Conservation (phyloP, 2,329 filamentous ascomycete genomes). For the Pyricularia pennisetigena region DNA sequence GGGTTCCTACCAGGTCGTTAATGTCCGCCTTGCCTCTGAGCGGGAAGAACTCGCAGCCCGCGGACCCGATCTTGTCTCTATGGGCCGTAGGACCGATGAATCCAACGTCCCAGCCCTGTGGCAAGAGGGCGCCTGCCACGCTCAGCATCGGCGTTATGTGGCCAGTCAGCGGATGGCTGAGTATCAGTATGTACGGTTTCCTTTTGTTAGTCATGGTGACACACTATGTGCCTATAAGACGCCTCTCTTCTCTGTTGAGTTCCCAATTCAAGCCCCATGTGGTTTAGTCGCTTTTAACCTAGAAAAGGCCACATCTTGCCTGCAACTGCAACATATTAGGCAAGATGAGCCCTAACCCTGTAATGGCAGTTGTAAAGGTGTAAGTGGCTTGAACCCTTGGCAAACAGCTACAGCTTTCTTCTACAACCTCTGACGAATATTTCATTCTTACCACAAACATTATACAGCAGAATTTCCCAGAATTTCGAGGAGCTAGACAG, state of each 20-base stretch:
- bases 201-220: background rate
- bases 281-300: background rate
- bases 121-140: conserved; percentile 20
- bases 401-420: background rate
- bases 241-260: no score
- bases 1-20: conserved; percentile 15
- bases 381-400: background rate
- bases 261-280: no score
- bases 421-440: background rate
- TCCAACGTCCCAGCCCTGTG: conserved; percentile 20
- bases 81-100: conserved; percentile 27
- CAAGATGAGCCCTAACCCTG: background rate
- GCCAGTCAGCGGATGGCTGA: conserved; percentile 24
- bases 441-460: background rate
- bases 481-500: background rate
- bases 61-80: conserved; percentile 19
- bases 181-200: conserved; percentile 10
- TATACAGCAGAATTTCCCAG: background rate
- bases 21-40: conserved; percentile 21
- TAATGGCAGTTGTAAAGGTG: background rate
- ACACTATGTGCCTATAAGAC: background rate
- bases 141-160: conserved; percentile 25
- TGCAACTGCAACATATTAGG: no score
- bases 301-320: background rate
- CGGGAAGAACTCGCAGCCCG: conserved; percentile 22